A percentile compares a stretch with the other conserved stretches of the same genome.
These are phyloP conservation scores for Phytophthora kernoviae DNA, from an alignment of 352 stramenopile genomes.

Conservation along the genomic window DNA sequence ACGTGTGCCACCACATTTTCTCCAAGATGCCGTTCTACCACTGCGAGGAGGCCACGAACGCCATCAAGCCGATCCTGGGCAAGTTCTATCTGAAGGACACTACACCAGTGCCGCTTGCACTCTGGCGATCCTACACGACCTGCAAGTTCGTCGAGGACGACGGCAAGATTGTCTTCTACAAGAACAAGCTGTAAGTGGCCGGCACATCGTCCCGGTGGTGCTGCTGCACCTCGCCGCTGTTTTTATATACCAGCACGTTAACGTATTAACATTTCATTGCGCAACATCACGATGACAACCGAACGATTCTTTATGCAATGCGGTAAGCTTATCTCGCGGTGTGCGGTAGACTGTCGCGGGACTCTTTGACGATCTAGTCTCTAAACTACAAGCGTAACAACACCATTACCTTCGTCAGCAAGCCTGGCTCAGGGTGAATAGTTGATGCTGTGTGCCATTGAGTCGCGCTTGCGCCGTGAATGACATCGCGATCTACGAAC, in stretches of 20 bases:
- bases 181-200: constrained; percentile 55
- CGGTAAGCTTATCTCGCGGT: too few relatives aligned
- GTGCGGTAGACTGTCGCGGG: too few relatives aligned
- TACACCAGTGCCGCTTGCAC: constrained; percentile 85
- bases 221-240: too few relatives aligned
- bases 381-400: too few relatives aligned
- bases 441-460: too few relatives aligned
- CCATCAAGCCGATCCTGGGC: constrained; percentile 92
- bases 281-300: not conserved
- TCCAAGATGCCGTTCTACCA: constrained; percentile 99
- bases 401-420: too few relatives aligned
- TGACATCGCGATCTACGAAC: not conserved
- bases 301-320: too few relatives aligned
- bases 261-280: constrained; percentile 1
- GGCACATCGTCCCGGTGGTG: constrained; percentile 4
- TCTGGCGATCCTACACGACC: constrained; percentile 93
- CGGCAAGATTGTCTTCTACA: constrained; percentile 92
- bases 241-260: not conserved
- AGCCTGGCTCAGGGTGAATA: too few relatives aligned
- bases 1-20: constrained; percentile 99
- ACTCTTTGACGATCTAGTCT: too few relatives aligned
- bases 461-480: not conserved
- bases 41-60: constrained; percentile 93
- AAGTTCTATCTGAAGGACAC: constrained; percentile 97
- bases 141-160: constrained; percentile 96